Percentiles rank a stretch among this genome's conserved stretches.
Evolutionary conservation across 2,329 filamentous ascomycete species (phyloP).

Genomic region (Alternaria brassicicola): DNA sequence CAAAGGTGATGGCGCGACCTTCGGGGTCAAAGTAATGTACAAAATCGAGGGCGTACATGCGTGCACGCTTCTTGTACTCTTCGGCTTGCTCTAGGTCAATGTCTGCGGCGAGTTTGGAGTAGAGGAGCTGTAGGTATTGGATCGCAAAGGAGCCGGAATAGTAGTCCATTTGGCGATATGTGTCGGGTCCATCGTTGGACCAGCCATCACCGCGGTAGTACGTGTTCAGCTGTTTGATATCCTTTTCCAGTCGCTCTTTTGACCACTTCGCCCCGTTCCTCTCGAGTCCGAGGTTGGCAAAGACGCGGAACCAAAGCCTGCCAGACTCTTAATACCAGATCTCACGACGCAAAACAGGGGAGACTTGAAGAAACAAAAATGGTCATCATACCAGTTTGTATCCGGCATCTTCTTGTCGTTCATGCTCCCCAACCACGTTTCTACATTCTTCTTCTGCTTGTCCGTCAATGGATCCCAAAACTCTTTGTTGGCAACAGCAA

Average conservation of each 20-base stretch:
- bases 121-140: slow-evolving; percentile 78
- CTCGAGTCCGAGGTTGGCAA: slow-evolving; percentile 78
- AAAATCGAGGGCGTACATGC: slow-evolving; percentile 71
- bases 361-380: neutral
- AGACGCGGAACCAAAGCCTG: slow-evolving; percentile 84
- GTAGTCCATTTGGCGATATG: slow-evolving; percentile 84
- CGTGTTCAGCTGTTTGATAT: slow-evolving; percentile 78
- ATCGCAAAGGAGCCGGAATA: slow-evolving; percentile 85
- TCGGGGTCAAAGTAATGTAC: slow-evolving; percentile 77
- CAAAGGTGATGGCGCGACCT: slow-evolving; percentile 75
- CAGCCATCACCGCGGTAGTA: slow-evolving; percentile 84
- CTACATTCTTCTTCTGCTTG: slow-evolving; percentile 68
- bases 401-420: slow-evolving; percentile 74
- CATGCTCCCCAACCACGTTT: slow-evolving; percentile 75
- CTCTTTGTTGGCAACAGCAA: slow-evolving; percentile 68
- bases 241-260: slow-evolving; percentile 70
- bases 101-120: slow-evolving; percentile 72
- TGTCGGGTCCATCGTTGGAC: slow-evolving; percentile 81
- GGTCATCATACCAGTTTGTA: slow-evolving; percentile 65
- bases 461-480: slow-evolving; percentile 71
- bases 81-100: slow-evolving; percentile 68
- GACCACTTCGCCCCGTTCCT: slow-evolving; percentile 76
- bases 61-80: slow-evolving; percentile 72
- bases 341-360: neutral
- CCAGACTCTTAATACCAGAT: slow-evolving; percentile 31